Evolutionary conservation across 139 green algal genomes (phyloP).

Genomic region (Volvox africanus): DNA sequence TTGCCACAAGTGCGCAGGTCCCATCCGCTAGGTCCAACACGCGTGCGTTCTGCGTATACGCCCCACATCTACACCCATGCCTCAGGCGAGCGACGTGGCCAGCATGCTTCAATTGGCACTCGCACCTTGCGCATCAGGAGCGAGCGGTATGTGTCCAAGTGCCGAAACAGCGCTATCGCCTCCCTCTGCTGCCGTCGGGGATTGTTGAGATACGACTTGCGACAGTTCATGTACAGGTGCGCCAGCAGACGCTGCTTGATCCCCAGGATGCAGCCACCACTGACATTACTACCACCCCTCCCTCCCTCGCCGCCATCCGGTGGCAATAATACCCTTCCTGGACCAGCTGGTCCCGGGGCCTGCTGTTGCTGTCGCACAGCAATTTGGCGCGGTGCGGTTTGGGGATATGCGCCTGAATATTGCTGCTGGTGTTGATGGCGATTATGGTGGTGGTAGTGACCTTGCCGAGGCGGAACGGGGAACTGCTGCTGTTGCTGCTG

Average conservation of each 20-base stretch:
- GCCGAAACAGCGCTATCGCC: constrained; percentile 22
- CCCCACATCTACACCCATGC: too few species aligned
- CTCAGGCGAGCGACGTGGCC: too few species aligned
- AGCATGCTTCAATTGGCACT: too few species aligned
- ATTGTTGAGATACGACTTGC: not conserved
- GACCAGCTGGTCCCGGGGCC: not conserved
- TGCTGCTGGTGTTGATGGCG: not conserved
- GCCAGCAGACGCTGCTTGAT: constrained; percentile 45
- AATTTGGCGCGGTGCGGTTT: not conserved
- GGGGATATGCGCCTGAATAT: not conserved
- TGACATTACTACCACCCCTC: not conserved
- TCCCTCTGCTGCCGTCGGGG: constrained; percentile 36
- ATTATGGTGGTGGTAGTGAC: not conserved
- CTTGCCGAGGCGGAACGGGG: not conserved
- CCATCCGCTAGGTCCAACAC: too few species aligned
- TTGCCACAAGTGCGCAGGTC: too few species aligned
- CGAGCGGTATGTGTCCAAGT: constrained; percentile 17
- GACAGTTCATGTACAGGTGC: constrained; percentile 22
- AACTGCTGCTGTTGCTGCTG: not conserved
- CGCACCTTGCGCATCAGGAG: constrained; percentile 40
- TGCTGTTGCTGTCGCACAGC: not conserved
- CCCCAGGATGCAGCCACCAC: constrained; percentile 5
- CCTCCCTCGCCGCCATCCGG: not conserved
- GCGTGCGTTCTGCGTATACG: too few species aligned
- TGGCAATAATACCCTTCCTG: not conserved